Conservation (phyloP, 1,284 basidiomycete species). For the Irpex rosettiformis region DNA sequence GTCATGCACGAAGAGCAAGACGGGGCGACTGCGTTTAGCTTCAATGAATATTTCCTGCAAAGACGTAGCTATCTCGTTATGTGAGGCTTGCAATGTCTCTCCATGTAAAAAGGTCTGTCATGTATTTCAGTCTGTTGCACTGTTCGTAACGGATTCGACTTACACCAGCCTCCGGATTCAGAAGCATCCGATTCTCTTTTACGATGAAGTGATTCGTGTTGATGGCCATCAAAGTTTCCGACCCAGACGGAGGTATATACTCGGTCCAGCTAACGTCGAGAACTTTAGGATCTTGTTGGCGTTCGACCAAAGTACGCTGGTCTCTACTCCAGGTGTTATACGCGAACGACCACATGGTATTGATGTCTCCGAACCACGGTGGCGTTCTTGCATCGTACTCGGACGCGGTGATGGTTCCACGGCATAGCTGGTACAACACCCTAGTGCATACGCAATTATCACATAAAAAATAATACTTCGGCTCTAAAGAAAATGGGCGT, state of each 20-base stretch:
- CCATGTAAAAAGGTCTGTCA: constrained; percentile 23
- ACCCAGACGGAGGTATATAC: constrained; percentile 19
- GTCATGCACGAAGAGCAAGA: constrained; percentile 29
- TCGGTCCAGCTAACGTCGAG: constrained; percentile 32
- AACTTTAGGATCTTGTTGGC: constrained; percentile 25
- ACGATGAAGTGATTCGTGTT: constrained; percentile 23
- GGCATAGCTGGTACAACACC: constrained; percentile 18
- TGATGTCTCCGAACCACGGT: constrained; percentile 18
- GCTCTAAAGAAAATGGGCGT: neutral
- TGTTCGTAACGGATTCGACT: constrained; percentile 14
- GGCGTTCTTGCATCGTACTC: constrained; percentile 22
- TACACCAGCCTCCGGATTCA: constrained; percentile 21
- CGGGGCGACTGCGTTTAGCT: constrained; percentile 2
- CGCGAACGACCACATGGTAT: constrained; percentile 25
- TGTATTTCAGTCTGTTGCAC: neutral
- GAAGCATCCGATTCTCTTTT: constrained; percentile 22
- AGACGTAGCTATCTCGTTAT: constrained; percentile 13
- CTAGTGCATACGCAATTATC: constrained; percentile 8
- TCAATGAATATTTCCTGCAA: constrained; percentile 19
- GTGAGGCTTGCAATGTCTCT: constrained; percentile 11
- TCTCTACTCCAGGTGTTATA: constrained; percentile 30
- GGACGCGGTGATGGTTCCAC: constrained; percentile 12
- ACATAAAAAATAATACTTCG: too few species aligned
- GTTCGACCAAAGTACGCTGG: constrained; percentile 17
- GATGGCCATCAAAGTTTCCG: constrained; percentile 15